These are phyloP conservation scores for Calendula officinalis DNA, from an alignment of 129 eudicot species.

Conservation along the genomic window DNA sequence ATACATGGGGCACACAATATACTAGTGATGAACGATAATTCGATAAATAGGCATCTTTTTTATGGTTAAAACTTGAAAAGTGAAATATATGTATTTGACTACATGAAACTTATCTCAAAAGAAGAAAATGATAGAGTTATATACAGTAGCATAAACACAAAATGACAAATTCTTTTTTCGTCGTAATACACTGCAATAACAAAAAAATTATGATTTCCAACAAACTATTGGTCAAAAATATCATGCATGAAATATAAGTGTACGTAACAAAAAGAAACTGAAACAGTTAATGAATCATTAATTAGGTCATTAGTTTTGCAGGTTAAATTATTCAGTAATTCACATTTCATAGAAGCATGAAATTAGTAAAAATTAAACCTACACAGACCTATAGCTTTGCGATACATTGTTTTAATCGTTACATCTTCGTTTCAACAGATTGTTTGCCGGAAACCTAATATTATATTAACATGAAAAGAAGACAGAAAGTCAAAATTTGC, in stretches of 20 bases:
- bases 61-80: constrained; percentile 21
- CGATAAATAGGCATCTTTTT: constrained; percentile 29
- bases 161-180: background rate
- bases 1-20: constrained; percentile 28
- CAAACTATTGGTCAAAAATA: background rate
- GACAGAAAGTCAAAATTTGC: constrained; percentile 14
- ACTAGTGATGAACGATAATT: constrained; percentile 32
- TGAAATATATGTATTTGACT: constrained; percentile 24
- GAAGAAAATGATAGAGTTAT: constrained; percentile 4
- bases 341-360: background rate
- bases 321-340: constrained; percentile 16
- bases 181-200: constrained; percentile 22
- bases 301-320: background rate
- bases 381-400: constrained; percentile 27
- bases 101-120: constrained; percentile 14
- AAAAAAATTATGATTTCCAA: background rate
- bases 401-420: constrained; percentile 10
- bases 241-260: background rate
- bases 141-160: constrained; percentile 12
- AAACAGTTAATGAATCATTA: constrained; percentile 15
- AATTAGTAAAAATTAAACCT: constrained; percentile 22
- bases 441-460: constrained; percentile 20
- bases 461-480: constrained; percentile 18
- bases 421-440: constrained; percentile 16
- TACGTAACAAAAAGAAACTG: constrained; percentile 1